Percentiles rank a stretch among this genome's conserved stretches.
Evolutionary conservation across 805 yeast species (phyloP).

Genomic region (Zygoascus tannicola): DNA sequence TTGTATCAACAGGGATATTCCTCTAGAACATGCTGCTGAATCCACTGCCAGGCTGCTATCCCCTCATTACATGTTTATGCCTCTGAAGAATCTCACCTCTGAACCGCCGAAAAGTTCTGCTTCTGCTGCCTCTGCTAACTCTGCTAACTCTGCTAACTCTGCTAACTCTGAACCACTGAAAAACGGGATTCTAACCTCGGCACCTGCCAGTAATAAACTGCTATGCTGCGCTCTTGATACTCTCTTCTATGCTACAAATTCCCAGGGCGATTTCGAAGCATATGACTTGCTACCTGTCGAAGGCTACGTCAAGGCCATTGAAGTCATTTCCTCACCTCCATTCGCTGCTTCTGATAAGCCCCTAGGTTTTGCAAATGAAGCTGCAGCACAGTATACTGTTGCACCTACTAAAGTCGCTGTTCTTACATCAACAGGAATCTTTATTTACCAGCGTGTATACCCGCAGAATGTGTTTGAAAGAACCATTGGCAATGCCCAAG

Average conservation of each 20-base stretch:
- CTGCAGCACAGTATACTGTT: constrained; percentile 74
- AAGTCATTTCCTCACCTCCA: constrained; percentile 51
- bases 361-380: constrained; percentile 72
- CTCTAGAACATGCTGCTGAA: background rate
- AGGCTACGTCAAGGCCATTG: constrained; percentile 60
- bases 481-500: constrained; percentile 54
- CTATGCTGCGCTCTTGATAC: constrained; percentile 3
- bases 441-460: constrained; percentile 65
- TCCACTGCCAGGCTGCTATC: background rate
- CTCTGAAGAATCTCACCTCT: background rate
- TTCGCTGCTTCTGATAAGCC: constrained; percentile 69
- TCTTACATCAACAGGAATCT: constrained; percentile 69
- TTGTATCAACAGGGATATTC: background rate
- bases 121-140: no score
- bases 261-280: constrained; percentile 2
- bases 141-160: no score
- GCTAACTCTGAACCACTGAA: no score
- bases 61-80: constrained; percentile 1
- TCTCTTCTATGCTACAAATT: background rate
- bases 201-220: background rate
- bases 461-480: constrained; percentile 71
- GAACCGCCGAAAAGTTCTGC: no score
- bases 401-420: constrained; percentile 68
- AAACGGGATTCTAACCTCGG: background rate
- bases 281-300: constrained; percentile 37